Conservation (phyloP, 495 filamentous ascomycete species). For the Aspergillus incahuasiensis region DNA sequence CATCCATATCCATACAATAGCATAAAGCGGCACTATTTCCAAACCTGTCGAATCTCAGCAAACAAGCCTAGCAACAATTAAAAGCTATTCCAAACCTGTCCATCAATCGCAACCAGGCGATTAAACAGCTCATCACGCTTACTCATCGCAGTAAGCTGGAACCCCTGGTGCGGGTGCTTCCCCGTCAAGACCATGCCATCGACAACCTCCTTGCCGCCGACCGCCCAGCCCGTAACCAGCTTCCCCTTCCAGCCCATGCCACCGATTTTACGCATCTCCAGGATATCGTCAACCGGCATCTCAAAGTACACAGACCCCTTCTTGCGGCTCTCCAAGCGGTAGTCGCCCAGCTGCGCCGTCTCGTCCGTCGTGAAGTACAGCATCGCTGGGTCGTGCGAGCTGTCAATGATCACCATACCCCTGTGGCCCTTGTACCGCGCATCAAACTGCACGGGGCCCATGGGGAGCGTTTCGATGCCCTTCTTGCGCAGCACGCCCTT, state of each 20-base stretch:
- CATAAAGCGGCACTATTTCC: conserved; percentile 3
- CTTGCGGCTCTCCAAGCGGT: conserved; percentile 40
- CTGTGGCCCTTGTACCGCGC: conserved; percentile 65
- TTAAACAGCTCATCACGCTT: conserved; percentile 82
- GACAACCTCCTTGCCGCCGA: conserved; percentile 63
- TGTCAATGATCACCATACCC: conserved; percentile 66
- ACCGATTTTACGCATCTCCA: conserved; percentile 74
- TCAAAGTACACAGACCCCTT: conserved; percentile 36
- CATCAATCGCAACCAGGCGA: conserved; percentile 72
- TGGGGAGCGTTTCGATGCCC: conserved; percentile 31
- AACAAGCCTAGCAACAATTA: conserved; percentile 30
- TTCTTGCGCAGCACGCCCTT: conserved; percentile 61
- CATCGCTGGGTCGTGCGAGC: conserved; percentile 41
- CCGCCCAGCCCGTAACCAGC: conserved; percentile 76
- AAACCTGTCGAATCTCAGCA: conserved; percentile 20
- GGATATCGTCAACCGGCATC: conserved; percentile 56
- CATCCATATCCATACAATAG: background rate
- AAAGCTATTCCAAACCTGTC: conserved; percentile 84
- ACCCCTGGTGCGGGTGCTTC: conserved; percentile 43
- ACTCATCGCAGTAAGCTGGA: conserved; percentile 66
- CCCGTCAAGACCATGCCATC: conserved; percentile 72
- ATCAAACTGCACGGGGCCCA: conserved; percentile 74
- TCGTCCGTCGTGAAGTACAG: conserved; percentile 49
- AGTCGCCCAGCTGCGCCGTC: conserved; percentile 21
- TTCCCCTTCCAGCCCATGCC: conserved; percentile 89